Base-by-base conservation (phyloP, 129 eudicot genomes). In the Flaveria brownii region DNA sequence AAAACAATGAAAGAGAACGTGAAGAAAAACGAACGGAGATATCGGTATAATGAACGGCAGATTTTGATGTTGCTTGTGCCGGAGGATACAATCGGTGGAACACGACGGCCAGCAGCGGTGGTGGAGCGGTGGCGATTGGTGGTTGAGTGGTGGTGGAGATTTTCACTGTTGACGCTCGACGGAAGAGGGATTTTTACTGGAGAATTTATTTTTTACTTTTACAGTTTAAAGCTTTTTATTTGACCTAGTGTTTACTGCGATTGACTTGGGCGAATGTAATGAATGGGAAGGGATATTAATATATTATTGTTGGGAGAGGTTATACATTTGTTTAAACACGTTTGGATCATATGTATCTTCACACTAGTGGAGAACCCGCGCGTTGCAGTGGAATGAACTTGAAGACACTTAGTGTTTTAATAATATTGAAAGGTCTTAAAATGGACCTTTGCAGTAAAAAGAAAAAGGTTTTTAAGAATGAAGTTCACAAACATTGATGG, bases 71-170 rank as follows among this genome's bases (percentile, higher is more conserved):
- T 61, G 41, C n/a, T 25, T 26, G 36, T 8, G 15, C 15, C 14
- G 17, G 42, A 10, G 26, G 9, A 28, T 12, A 13, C 26, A 13
- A 13, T 5, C 68, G 68, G 15, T 14, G 3, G 42, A 61, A 26
- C 10, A 25, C 68, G 68, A 26, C 43, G 15, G 68, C 42, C 17
- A 15, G 42, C 42, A 26, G 68, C 39, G 68, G 68, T 61, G 68
- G 68, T 30, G 36, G 36, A 30, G 36, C 36, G 36, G 36, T 30
- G 36, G 36, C 36, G 36, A 30, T 30, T 30, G 36, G 36, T 30
- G 36, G 36, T 30, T 61, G 41, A 28, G 41, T 17, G 67, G 67
- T 61, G 67, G 42, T 26, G 68, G 65, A 22, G 65, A 22, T 59
- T 59, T 17, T 5, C 26, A 56, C 26, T 11, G 30, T 60, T 12